Evolutionary conservation across 768 basidiomycete genomes (phyloP).

Genomic region (Hemileccinum rubropunctum): DNA sequence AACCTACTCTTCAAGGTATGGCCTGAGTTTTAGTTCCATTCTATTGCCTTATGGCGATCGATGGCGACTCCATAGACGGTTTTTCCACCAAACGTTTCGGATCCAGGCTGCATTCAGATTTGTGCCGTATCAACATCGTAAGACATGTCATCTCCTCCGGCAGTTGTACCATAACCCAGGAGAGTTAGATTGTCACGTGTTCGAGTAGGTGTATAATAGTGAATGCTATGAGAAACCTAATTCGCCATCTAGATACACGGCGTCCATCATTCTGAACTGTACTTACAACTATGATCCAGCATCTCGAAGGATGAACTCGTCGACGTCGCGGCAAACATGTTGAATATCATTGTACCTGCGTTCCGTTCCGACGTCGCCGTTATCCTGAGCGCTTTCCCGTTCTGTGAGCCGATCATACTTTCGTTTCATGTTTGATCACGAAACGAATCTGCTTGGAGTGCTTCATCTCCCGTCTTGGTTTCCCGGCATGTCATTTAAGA

Average conservation of each 20-base stretch:
- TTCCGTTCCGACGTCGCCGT: background rate
- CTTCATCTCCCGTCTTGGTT: conserved; percentile 6
- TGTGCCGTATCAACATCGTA: background rate
- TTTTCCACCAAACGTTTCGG: too few relatives aligned
- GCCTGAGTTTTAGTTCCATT: too few relatives aligned
- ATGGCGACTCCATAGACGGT: too few relatives aligned
- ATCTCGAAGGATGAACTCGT: background rate
- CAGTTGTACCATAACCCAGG: background rate
- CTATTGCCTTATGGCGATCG: too few relatives aligned
- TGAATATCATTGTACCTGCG: background rate
- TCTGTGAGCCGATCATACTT: background rate
- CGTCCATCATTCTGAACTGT: background rate
- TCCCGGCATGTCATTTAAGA: conserved; percentile 3
- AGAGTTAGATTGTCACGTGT: too few relatives aligned
- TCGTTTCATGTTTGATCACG: background rate
- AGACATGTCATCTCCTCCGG: background rate
- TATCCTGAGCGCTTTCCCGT: too few relatives aligned
- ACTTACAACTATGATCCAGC: background rate
- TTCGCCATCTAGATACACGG: background rate
- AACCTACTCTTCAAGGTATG: background rate
- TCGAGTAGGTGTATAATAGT: background rate
- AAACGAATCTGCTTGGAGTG: background rate
- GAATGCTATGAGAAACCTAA: background rate
- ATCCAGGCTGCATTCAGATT: too few relatives aligned
- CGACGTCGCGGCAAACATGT: background rate